Conservation (phyloP, 2,329 filamentous ascomycete genomes). For the Stagonosporopsis vannaccii region DNA sequence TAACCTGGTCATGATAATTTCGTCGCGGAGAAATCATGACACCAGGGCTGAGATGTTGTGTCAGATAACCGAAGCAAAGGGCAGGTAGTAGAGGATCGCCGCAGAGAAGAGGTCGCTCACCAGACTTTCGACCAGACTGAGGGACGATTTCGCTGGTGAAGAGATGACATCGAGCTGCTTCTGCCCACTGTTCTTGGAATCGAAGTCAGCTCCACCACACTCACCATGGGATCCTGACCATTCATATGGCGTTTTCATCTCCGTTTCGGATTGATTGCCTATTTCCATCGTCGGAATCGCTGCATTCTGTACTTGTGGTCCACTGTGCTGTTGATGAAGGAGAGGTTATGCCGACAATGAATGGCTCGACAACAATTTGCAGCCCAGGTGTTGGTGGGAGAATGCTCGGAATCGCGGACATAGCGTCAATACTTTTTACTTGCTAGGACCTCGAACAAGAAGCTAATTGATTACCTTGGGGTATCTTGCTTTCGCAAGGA, state of each 20-base stretch:
- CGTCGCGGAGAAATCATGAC: background rate
- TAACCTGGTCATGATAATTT: background rate
- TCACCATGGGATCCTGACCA: background rate
- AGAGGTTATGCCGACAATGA: background rate
- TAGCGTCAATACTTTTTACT: background rate
- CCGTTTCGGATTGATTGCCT: background rate
- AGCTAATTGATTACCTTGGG: too few species aligned
- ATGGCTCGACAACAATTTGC: background rate
- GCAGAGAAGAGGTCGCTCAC: background rate
- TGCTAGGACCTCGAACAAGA: too few species aligned
- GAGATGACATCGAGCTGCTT: background rate
- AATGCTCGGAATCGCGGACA: background rate
- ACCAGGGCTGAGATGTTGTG: background rate
- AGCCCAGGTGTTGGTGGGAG: background rate
- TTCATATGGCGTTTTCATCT: background rate
- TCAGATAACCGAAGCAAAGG: background rate
- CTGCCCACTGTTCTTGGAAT: background rate
- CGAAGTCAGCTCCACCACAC: background rate
- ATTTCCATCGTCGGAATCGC: background rate
- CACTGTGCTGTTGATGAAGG: background rate
- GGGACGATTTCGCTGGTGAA: background rate
- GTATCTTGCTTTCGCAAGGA: too few species aligned
- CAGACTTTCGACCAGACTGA: background rate
- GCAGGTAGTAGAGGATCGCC: conserved; percentile 1
- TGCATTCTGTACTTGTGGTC: background rate